Evolutionary conservation across 2,329 filamentous ascomycete species (phyloP), one percentile per base, ranked within the genome.

Genomic region (Ascocoryne sarcoides): DNA sequence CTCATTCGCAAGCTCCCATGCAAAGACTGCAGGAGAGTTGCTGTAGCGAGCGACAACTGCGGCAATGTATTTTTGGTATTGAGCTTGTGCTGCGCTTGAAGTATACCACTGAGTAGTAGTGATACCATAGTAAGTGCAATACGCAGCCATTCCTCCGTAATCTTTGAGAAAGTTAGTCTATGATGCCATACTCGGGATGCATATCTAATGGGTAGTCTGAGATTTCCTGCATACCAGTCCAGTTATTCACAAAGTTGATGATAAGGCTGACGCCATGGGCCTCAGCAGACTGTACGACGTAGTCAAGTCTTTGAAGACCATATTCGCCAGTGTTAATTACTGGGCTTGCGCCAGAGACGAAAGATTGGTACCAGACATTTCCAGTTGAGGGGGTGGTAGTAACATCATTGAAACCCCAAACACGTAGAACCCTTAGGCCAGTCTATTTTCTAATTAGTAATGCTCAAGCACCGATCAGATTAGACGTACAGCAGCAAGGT

Each of bases 1-100:
- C 60, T 84, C 79, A 49, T 84, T 84, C 42, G 67, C 73, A 2
- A 84, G 63, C 52, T 84, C 79, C 79, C 79, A 84, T 0, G 76
- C 75, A 48, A 83, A 75, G 34, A 84, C 68, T 0, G 79, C 70
- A 0, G 71, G 61, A 0, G 74, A 79, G 45, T 67, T 62, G 33
- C 64, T 70, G 61, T 81, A 83, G 9, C 79, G 66, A 15, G 61
- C 70, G 2, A 84, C 69, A 5, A 84, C 67, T 0, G 65, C 32
- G 5, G 70, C 63, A 52, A 83, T 69, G 54, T 83, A 84, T 35
- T 64, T 66, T 49, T 60, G 55, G 57, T 84, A 84, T 41, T 77
- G 71, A 0, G 63, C 52, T 58, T 79, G 74, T 5, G 69, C 68
- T 0, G 60, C 59, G 1, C 63, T 52, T 45, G 70, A 69, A 12